Conservation (phyloP, 176 grass and related monocot species). For the Carex littledalei region DNA sequence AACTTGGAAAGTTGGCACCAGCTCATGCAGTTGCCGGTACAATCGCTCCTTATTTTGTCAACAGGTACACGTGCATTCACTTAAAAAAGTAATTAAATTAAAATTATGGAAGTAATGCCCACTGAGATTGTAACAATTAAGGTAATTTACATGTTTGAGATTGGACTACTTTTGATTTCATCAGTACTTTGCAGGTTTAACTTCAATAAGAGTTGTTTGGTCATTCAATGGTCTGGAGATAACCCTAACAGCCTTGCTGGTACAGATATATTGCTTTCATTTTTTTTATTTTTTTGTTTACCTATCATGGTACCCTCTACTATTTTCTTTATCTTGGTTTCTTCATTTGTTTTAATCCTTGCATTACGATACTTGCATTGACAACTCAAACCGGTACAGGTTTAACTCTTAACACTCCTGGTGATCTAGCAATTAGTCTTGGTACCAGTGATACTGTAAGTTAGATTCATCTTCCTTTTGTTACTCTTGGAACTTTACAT, state of each 20-base stretch:
- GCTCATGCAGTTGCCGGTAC: conserved; percentile 62
- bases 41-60: conserved; percentile 83
- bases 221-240: conserved; percentile 94
- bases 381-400: conserved; percentile 38
- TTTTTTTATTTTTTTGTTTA: conserved; percentile 20
- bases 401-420: conserved; percentile 87
- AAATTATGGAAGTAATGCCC: neutral
- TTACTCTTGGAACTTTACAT: neutral
- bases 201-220: conserved; percentile 70
- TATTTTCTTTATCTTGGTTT: conserved; percentile 7
- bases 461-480: conserved; percentile 16
- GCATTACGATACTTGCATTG: neutral
- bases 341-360: neutral
- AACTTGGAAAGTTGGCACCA: conserved; percentile 70
- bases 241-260: conserved; percentile 98
- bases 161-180: neutral
- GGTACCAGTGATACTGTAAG: conserved; percentile 97
- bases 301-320: neutral
- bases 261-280: conserved; percentile 1
- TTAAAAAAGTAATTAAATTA: neutral
- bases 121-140: neutral
- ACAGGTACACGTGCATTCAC: conserved; percentile 39
- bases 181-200: conserved; percentile 50
- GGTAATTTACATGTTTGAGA: neutral
- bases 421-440: conserved; percentile 92